Conservation (phyloP, 768 basidiomycete species). For the Mrakia blollopis region DNA sequence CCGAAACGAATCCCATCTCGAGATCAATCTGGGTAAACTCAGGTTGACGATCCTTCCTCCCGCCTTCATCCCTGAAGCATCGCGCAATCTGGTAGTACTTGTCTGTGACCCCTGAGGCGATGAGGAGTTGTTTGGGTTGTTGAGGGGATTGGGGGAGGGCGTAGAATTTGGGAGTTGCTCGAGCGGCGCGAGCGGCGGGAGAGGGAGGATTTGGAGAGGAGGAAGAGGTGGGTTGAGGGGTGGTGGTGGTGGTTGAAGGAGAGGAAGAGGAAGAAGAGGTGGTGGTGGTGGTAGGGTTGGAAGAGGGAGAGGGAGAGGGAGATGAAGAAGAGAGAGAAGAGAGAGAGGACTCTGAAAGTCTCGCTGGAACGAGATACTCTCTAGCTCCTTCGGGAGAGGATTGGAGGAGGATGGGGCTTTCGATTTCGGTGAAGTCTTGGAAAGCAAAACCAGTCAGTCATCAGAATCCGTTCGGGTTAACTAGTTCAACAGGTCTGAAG, state of each 20-base stretch:
- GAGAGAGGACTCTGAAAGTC: constrained; percentile 39
- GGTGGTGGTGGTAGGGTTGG: not conserved
- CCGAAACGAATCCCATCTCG: constrained; percentile 91
- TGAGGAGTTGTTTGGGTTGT: constrained; percentile 88
- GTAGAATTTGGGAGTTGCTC: constrained; percentile 57
- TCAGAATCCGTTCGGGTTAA: too few species aligned
- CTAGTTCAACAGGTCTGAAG: too few species aligned
- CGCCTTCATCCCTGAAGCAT: constrained; percentile 94
- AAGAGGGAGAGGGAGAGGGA: constrained; percentile 21
- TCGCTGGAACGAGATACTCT: constrained; percentile 84
- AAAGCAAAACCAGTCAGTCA: constrained; percentile 21
- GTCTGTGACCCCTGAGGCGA: constrained; percentile 82
- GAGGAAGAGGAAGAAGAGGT: not conserved
- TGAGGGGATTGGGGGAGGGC: constrained; percentile 92
- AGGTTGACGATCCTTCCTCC: constrained; percentile 88
- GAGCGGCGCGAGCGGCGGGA: not conserved
- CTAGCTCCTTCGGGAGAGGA: constrained; percentile 92
- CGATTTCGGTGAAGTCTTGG: constrained; percentile 83
- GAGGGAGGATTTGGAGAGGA: not conserved
- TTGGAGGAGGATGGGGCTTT: constrained; percentile 83
- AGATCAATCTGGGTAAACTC: constrained; percentile 97
- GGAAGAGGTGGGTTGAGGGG: too few species aligned
- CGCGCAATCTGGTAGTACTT: constrained; percentile 87
- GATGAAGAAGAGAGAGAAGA: not conserved
- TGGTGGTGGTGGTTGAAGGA: too few species aligned